Conservation (phyloP, 129 eudicot genomes). For the Logfia minima region DNA sequence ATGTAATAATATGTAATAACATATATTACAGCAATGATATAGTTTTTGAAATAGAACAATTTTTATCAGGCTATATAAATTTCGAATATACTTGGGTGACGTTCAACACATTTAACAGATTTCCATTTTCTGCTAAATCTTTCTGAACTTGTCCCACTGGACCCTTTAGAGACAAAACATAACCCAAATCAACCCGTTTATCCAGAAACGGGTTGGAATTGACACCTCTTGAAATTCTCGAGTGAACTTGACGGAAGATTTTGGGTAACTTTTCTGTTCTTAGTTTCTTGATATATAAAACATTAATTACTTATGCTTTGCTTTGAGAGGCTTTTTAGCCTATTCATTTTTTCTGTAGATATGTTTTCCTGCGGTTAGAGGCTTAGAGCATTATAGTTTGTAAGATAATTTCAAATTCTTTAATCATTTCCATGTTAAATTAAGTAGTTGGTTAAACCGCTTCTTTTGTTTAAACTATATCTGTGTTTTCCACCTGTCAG, state of each 20-base stretch:
- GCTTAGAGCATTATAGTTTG: background rate
- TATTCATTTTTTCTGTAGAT: background rate
- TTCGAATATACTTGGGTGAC: background rate
- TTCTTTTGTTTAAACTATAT: background rate
- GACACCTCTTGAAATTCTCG: background rate
- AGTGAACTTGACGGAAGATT: background rate
- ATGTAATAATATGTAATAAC: background rate
- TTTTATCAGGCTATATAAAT: background rate
- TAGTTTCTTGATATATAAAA: constrained; percentile 5
- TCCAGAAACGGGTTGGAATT: background rate
- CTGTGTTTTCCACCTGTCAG: background rate
- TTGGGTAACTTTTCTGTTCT: constrained; percentile 15
- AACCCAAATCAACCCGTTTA: background rate
- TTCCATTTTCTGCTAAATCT: background rate
- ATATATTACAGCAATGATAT: background rate
- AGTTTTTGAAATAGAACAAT: background rate
- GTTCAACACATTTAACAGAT: background rate
- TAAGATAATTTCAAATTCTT: background rate
- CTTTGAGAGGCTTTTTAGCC: background rate
- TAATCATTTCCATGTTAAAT: background rate
- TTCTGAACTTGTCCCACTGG: background rate
- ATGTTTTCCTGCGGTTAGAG: background rate
- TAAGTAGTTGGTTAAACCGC: background rate
- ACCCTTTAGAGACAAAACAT: background rate
- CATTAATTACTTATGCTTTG: background rate